Evolutionary conservation across 129 eudicot species (phyloP), one percentile per base, ranked within the genome.

Genomic region (Artemisia argyi): DNA sequence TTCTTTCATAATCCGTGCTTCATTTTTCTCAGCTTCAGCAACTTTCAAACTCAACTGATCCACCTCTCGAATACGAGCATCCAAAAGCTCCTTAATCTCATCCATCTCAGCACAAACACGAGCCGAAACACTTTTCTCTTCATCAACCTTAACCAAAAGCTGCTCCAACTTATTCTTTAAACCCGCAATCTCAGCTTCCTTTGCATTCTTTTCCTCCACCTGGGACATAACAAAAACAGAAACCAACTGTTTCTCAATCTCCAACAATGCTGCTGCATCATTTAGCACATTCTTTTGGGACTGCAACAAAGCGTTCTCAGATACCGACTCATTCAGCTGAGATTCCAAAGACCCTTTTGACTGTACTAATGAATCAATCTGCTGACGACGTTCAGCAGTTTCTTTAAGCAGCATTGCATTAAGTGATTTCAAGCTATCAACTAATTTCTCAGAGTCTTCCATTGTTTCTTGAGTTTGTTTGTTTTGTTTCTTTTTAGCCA

Each of bases 351-450:
- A 17, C 39, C 61, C 80, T 57, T 85, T 87, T 0, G 82, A 54
- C 47, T 78, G 76, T 30, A 48, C 0, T 2, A 90, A 71, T 7
- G 89, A 79, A 11, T 84, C 88, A 12, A 94, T 84, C 83, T 80
- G 91, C 15, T 87, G 86, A 47, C 98, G 88, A n/a, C 80, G 78
- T 73, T 80, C 96, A 8, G 61, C 72, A 0, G 92, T 82, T 73
- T 94, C 93, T 74, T 84, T 88, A 13, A 94, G 53, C 60, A 94
- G 76, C 82, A 75, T 66, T 13, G 77, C 68, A 44, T 94, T 94
- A 7, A 94, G 90, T 10, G 88, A 72, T 71, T 88, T 90, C 72
- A 94, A 75, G 28, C 49, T 82, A 35, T 86, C 80, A 44, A 87
- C 35, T 30, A 30, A 16, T 79, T 87, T 85, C 51, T 82, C 55